Evolutionary conservation across 2,329 filamentous ascomycete genomes (phyloP).

Genomic region (Xylaria arbuscula): DNA sequence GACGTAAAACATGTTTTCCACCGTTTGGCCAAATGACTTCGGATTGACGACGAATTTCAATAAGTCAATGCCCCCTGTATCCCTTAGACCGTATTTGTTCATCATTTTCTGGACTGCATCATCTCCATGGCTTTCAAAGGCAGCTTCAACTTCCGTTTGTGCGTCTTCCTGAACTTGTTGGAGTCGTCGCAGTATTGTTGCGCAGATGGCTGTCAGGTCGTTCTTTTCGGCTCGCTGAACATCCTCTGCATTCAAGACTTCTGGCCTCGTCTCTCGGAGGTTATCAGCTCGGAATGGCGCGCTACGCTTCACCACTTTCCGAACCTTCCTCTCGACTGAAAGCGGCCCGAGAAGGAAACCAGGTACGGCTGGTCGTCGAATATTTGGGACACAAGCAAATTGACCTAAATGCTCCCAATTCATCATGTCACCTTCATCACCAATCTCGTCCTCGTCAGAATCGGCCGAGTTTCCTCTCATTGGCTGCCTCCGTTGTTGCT

Average conservation of each 20-base stretch:
- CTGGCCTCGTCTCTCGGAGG: constrained; percentile 77
- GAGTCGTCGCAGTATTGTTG: constrained; percentile 75
- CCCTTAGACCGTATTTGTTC: constrained; percentile 72
- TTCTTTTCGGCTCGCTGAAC: constrained; percentile 80
- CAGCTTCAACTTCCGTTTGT: constrained; percentile 58
- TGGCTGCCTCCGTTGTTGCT: constrained; percentile 57
- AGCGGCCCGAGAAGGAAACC: constrained; percentile 90
- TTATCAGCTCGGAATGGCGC: constrained; percentile 76
- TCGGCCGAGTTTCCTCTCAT: constrained; percentile 57
- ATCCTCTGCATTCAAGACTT: constrained; percentile 80
- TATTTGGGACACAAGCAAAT: constrained; percentile 78
- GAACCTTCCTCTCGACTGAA: constrained; percentile 85
- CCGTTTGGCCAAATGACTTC: constrained; percentile 88
- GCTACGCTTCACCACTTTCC: constrained; percentile 76
- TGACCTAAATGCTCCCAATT: constrained; percentile 89
- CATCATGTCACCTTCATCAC: constrained; percentile 78
- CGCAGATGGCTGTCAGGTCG: constrained; percentile 82
- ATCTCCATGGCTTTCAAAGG: constrained; percentile 58
- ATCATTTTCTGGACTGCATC: constrained; percentile 65
- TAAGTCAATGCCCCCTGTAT: constrained; percentile 78
- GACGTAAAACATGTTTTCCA: constrained; percentile 97
- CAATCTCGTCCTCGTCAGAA: constrained; percentile 73
- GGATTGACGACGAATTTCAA: constrained; percentile 93
- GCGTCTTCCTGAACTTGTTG: constrained; percentile 59
- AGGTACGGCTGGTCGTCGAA: constrained; percentile 78